phyloP scores from a whole-genome alignment of 768 basidiomycete genomes.

The Naganishia friedmannii region DNA sequence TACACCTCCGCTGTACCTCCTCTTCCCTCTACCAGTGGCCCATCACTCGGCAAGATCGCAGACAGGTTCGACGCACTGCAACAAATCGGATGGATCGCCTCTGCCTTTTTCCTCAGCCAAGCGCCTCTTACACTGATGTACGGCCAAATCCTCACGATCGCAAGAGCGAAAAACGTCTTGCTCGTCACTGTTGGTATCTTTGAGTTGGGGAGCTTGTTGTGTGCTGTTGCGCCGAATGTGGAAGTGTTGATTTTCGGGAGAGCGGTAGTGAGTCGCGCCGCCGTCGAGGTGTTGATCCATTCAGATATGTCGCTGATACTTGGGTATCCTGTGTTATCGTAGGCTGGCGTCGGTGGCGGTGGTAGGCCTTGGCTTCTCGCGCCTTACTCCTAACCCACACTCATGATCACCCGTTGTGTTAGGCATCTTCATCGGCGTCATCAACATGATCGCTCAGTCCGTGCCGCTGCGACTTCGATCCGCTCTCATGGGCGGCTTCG shows the following conservation, averaged over 20 bases:
- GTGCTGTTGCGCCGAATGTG: constrained; percentile 52
- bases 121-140: constrained; percentile 13
- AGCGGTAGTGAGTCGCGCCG: constrained; percentile 50
- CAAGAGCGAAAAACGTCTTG: constrained; percentile 52
- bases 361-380: constrained; percentile 39
- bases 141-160: constrained; percentile 44
- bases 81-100: constrained; percentile 35
- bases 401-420: not conserved
- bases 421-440: constrained; percentile 48
- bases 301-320: no score
- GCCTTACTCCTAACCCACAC: constrained; percentile 53
- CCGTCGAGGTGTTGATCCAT: not conserved
- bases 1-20: not conserved
- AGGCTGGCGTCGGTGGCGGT: constrained; percentile 28
- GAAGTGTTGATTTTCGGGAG: constrained; percentile 53
- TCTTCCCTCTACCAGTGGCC: not conserved
- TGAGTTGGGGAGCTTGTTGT: constrained; percentile 57
- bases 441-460: constrained; percentile 25
- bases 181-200: constrained; percentile 52
- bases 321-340: no score
- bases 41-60: constrained; percentile 12
- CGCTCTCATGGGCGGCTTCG: constrained; percentile 46
- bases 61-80: constrained; percentile 14
- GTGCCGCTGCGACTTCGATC: constrained; percentile 41
- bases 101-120: constrained; percentile 52